A percentile compares a stretch with the other conserved stretches of the same genome.
Conservation (phyloP, 306 rosid genomes). For the Casuarina glauca region DNA sequence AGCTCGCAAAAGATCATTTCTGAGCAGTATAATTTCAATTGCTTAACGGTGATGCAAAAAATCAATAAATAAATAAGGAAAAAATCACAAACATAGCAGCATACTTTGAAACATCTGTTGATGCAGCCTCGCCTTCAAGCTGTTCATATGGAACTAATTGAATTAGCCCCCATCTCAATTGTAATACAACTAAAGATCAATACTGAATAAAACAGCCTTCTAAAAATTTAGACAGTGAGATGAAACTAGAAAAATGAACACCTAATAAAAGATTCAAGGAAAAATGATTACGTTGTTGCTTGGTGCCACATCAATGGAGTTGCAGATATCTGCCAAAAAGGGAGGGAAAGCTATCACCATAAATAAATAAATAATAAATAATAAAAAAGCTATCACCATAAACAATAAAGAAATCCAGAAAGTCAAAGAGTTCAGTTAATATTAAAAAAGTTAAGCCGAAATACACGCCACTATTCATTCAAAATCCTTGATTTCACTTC, state of each 20-base stretch:
- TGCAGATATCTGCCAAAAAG: constrained; percentile 42
- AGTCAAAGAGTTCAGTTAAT: neutral
- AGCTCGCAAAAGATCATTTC: constrained; percentile 87
- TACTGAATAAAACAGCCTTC: constrained; percentile 23
- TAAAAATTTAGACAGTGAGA: constrained; percentile 4
- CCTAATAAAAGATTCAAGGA: constrained; percentile 18
- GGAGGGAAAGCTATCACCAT: constrained; percentile 12
- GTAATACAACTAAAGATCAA: constrained; percentile 15
- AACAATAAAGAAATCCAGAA: constrained; percentile 23
- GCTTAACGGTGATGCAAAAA: constrained; percentile 34
- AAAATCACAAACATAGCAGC: constrained; percentile 43
- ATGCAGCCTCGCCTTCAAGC: constrained; percentile 53
- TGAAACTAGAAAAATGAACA: constrained; percentile 25
- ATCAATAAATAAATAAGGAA: constrained; percentile 21
- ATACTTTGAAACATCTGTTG: constrained; percentile 86
- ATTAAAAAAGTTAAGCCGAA: neutral
- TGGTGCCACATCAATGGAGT: constrained; percentile 30
- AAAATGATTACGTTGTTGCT: constrained; percentile 40
- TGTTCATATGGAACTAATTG: constrained; percentile 42
- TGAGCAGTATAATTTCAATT: constrained; percentile 47
- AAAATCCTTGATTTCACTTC: neutral
- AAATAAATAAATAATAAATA: constrained; percentile 18
- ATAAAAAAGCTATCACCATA: constrained; percentile 6
- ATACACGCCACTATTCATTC: neutral
- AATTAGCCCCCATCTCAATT: constrained; percentile 31